These are phyloP conservation scores for Wickerhamiella parazyma DNA, from an alignment of 805 yeast species.

Conservation along the genomic window DNA sequence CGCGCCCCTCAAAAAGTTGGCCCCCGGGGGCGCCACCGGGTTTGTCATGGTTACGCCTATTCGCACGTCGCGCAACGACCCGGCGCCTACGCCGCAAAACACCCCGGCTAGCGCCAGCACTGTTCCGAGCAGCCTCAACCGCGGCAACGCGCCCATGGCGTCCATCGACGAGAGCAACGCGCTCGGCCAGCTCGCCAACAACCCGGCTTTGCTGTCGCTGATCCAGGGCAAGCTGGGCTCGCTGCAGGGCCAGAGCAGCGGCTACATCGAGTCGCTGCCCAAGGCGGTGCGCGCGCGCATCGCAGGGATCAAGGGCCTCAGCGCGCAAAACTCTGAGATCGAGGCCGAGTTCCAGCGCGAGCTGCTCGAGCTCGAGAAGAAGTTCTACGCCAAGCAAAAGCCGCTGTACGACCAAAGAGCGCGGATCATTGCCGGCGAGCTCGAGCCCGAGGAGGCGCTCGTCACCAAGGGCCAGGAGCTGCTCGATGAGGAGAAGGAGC, in stretches of 20 bases:
- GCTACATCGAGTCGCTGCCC: conserved; percentile 71
- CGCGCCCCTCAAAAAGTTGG: background rate
- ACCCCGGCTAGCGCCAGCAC: conserved; percentile 85
- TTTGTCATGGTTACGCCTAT: conserved; percentile 71
- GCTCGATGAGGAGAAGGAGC: conserved; percentile 39
- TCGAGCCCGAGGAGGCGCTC: conserved; percentile 69
- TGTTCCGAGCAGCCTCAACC: conserved; percentile 30
- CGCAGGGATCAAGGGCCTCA: conserved; percentile 68
- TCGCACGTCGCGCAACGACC: conserved; percentile 56
- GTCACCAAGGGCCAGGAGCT: conserved; percentile 63
- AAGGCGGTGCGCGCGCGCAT: conserved; percentile 60
- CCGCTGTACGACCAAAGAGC: conserved; percentile 68
- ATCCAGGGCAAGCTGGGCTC: conserved; percentile 80
- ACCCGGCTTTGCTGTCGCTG: conserved; percentile 73
- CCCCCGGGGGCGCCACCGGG: background rate
- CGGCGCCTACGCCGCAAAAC: conserved; percentile 97
- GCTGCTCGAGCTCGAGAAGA: conserved; percentile 71
- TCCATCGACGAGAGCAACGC: conserved; percentile 56
- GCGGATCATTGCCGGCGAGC: conserved; percentile 53
- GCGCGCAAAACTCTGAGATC: conserved; percentile 61
- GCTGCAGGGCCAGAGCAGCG: conserved; percentile 74
- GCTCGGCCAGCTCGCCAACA: conserved; percentile 32
- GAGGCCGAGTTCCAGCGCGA: conserved; percentile 90
- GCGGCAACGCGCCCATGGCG: conserved; percentile 27
- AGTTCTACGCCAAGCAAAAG: conserved; percentile 53